Conservation (phyloP, 306 rosid genomes). For the Albizia julibrissin region DNA sequence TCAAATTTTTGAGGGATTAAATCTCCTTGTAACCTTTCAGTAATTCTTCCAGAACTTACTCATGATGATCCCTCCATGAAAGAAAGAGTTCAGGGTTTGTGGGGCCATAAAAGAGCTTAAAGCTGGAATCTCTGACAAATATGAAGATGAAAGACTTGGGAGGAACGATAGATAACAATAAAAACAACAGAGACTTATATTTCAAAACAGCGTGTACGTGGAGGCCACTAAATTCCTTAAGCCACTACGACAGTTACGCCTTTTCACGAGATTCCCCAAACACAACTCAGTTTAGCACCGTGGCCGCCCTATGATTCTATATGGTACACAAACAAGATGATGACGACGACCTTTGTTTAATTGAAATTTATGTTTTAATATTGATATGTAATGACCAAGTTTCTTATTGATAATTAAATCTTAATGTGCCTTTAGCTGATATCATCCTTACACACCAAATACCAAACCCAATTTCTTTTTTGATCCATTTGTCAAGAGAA, state of each 20-base stretch:
- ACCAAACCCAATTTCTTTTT: slow-evolving; percentile 58
- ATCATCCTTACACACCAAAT: slow-evolving; percentile 45
- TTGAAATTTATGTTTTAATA: not conserved
- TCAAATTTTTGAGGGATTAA: too few species aligned
- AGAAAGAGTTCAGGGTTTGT: slow-evolving; percentile 38
- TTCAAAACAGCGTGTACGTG: slow-evolving; percentile 65
- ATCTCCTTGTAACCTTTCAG: too few species aligned
- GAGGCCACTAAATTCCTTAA: slow-evolving; percentile 60
- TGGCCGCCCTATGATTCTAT: slow-evolving; percentile 85
- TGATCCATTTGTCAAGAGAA: slow-evolving; percentile 28
- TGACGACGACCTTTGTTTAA: slow-evolving; percentile 43
- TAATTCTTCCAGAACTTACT: too few species aligned
- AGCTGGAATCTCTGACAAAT: slow-evolving; percentile 34
- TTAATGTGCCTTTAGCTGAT: slow-evolving; percentile 41
- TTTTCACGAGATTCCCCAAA: slow-evolving; percentile 68
- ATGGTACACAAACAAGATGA: slow-evolving; percentile 47
- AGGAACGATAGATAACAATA: not conserved
- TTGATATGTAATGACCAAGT: not conserved
- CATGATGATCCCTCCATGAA: slow-evolving; percentile 39
- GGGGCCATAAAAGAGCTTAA: slow-evolving; percentile 42
- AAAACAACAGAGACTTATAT: not conserved
- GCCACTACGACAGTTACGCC: slow-evolving; percentile 53
- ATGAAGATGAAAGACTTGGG: slow-evolving; percentile 48
- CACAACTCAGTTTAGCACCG: slow-evolving; percentile 42
- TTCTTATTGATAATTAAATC: not conserved